These are phyloP conservation scores for Solanum habrochaites DNA, from an alignment of 257 asterid species.

Conservation along the genomic window DNA sequence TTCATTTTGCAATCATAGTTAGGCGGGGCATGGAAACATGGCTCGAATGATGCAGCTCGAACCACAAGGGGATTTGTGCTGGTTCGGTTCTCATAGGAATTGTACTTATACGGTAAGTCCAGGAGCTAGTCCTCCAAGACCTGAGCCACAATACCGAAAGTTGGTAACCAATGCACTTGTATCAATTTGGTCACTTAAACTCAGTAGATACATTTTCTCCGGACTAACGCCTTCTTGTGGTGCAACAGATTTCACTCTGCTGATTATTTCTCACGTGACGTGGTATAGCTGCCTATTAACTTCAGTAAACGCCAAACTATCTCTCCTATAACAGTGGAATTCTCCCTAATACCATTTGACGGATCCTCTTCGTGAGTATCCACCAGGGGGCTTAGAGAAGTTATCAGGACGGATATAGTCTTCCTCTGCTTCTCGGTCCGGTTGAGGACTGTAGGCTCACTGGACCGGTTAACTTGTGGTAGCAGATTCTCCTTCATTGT, in stretches of 20 bases:
- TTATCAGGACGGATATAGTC: constrained; percentile 27
- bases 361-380: constrained; percentile 41
- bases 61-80: constrained; percentile 46
- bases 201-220: too few species aligned
- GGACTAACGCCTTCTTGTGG: constrained; percentile 43
- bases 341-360: constrained; percentile 48
- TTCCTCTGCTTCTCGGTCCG: constrained; percentile 13
- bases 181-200: too few species aligned
- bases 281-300: too few species aligned
- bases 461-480: constrained; percentile 18
- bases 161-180: too few species aligned
- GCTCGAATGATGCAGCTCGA: constrained; percentile 44
- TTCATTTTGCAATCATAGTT: constrained; percentile 33
- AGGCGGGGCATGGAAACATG: constrained; percentile 60
- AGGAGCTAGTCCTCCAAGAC: constrained; percentile 68
- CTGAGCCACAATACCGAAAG: constrained; percentile 78
- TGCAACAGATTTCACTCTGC: constrained; percentile 35
- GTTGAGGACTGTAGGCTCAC: background rate
- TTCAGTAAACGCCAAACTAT: constrained; percentile 16
- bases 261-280: constrained; percentile 50
- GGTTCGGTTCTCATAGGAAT: constrained; percentile 24
- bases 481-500: constrained; percentile 32
- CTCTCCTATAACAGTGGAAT: constrained; percentile 47
- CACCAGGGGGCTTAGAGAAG: constrained; percentile 42
- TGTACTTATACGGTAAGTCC: too few species aligned